Conservation (phyloP, 2,329 filamentous ascomycete genomes). For the Paradendryphiella salina region DNA sequence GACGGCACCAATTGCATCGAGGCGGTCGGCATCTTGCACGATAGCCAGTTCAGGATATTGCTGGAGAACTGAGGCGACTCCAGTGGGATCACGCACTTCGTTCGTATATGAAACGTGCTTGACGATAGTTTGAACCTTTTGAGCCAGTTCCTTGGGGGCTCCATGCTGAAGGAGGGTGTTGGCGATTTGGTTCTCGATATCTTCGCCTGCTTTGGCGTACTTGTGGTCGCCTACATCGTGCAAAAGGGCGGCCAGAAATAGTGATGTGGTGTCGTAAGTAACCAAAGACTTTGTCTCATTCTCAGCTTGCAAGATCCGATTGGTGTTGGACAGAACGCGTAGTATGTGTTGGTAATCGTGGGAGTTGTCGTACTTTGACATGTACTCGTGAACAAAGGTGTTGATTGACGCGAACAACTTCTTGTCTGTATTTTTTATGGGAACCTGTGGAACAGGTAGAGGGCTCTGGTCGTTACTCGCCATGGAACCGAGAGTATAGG, state of each 20-base stretch:
- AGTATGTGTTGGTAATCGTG: constrained; percentile 87
- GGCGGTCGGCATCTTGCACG: constrained; percentile 87
- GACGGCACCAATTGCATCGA: constrained; percentile 89
- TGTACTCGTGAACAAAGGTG: constrained; percentile 41
- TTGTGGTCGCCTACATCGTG: constrained; percentile 90
- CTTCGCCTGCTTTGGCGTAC: constrained; percentile 62
- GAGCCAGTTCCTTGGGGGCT: constrained; percentile 61
- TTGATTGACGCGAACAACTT: constrained; percentile 38
- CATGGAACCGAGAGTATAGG: constrained; percentile 16
- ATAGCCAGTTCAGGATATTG: constrained; percentile 74
- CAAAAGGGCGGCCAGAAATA: constrained; percentile 65
- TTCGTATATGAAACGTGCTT: constrained; percentile 76
- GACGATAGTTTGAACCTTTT: constrained; percentile 71
- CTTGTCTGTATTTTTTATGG: constrained; percentile 24
- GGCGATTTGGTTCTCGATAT: constrained; percentile 60
- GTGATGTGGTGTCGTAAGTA: constrained; percentile 57
- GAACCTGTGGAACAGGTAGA: constrained; percentile 31
- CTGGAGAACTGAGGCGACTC: constrained; percentile 64
- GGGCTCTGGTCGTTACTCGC: neutral
- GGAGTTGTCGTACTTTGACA: constrained; percentile 66
- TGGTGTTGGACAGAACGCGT: constrained; percentile 75
- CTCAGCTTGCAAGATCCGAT: constrained; percentile 63
- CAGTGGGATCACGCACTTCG: constrained; percentile 67
- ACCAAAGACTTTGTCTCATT: constrained; percentile 38
- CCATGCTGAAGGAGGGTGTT: constrained; percentile 61